These are phyloP conservation scores for Pseudogymnoascus sp. DNA, from an alignment of 2,329 filamentous ascomycete genomes.

Conservation along the genomic window DNA sequence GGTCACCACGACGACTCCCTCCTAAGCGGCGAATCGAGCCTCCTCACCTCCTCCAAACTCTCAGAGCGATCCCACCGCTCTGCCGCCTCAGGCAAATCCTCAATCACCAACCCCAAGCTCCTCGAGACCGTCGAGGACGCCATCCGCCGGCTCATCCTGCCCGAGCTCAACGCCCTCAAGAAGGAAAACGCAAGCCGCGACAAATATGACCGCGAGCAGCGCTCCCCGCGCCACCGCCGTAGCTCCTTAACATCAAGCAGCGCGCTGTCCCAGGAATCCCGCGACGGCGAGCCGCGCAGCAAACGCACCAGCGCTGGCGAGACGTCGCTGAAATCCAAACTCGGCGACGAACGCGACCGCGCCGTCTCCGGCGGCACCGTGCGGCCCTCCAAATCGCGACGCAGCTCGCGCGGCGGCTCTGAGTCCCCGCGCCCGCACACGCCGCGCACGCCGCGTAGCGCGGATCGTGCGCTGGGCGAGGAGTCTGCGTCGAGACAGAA, in stretches of 20 bases:
- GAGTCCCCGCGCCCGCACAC: not conserved
- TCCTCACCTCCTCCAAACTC: conserved; percentile 42
- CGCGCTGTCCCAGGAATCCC: conserved; percentile 45
- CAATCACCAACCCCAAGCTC: conserved; percentile 63
- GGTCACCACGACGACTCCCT: conserved; percentile 39
- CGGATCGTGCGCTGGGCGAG: conserved; percentile 35
- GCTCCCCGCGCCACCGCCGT: conserved; percentile 40
- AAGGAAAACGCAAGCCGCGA: conserved; percentile 67
- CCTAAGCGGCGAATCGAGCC: conserved; percentile 49
- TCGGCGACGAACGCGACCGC: conserved; percentile 35
- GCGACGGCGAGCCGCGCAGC: conserved; percentile 16
- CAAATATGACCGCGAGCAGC: conserved; percentile 55
- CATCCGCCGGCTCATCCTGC: conserved; percentile 65
- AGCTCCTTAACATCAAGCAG: conserved; percentile 52
- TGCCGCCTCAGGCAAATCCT: conserved; percentile 41
- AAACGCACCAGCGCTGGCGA: not conserved
- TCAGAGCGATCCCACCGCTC: conserved; percentile 39
- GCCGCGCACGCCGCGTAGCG: conserved; percentile 20
- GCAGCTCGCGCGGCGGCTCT: conserved; percentile 33
- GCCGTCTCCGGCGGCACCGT: conserved; percentile 46
- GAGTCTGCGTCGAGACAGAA: conserved; percentile 40
- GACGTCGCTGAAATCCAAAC: conserved; percentile 43
- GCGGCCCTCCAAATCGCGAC: conserved; percentile 42
- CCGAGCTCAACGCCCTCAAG: conserved; percentile 85
- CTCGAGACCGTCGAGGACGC: conserved; percentile 67